phyloP scores from a whole-genome alignment of 257 asterid genomes.

The Vinca minor region DNA sequence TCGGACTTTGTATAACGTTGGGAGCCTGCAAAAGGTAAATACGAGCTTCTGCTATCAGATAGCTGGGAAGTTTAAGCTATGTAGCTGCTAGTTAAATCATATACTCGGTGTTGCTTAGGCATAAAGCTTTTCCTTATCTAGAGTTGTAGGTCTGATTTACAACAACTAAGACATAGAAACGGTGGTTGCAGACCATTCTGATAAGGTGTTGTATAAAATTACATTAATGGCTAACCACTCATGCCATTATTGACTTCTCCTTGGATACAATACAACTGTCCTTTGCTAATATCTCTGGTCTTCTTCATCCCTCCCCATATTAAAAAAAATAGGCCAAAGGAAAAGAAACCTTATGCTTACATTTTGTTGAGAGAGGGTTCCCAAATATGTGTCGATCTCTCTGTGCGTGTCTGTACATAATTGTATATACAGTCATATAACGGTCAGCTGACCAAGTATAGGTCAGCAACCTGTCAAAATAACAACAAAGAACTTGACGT shows the following conservation, averaged over 20 bases:
- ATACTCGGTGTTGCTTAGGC: not conserved
- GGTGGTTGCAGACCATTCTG: not conserved
- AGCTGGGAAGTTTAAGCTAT: not conserved
- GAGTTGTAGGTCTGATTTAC: not conserved
- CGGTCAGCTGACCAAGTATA: not conserved
- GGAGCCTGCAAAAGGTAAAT: not conserved
- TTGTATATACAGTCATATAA: not conserved
- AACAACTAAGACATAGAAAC: not conserved
- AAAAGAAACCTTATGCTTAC: not conserved
- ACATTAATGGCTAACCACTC: conserved; percentile 51
- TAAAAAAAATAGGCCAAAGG: not conserved
- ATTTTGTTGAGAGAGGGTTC: not conserved
- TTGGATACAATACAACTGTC: conserved; percentile 7
- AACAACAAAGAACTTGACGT: not conserved
- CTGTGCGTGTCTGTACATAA: not conserved
- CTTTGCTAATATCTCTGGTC: conserved; percentile 3
- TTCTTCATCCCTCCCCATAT: not conserved
- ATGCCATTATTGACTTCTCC: conserved; percentile 30
- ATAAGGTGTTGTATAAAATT: not conserved
- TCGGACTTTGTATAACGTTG: not conserved
- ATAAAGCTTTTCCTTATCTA: not conserved
- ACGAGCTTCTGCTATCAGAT: not conserved
- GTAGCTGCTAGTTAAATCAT: not conserved
- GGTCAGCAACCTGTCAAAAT: conserved; percentile 1
- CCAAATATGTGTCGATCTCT: not conserved